Evolutionary conservation across 495 filamentous ascomycete genomes (phyloP).

Genomic region (Talaromyces ruber): DNA sequence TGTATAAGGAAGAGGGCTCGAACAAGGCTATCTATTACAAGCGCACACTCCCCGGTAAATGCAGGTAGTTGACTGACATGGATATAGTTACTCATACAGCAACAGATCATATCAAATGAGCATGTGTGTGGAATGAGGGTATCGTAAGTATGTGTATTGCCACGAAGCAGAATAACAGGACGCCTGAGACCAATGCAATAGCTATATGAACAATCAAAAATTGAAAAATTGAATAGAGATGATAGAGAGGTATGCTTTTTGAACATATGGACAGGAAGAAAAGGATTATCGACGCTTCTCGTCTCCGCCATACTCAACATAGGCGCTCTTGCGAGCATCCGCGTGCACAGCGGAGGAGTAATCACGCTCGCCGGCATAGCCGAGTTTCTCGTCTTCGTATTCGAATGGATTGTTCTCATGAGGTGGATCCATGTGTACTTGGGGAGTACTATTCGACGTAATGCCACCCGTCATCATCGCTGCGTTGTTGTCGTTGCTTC

Average conservation of each 20-base stretch:
- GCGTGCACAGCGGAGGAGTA: constrained; percentile 9
- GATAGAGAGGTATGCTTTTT: background rate
- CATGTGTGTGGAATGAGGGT: constrained; percentile 1
- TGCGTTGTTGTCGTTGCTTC: background rate
- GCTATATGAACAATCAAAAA: background rate
- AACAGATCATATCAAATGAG: constrained; percentile 5
- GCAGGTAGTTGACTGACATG: no score
- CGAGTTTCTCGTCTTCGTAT: constrained; percentile 34
- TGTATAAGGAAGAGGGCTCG: background rate
- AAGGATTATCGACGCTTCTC: constrained; percentile 18
- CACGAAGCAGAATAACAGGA: background rate
- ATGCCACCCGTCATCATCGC: constrained; percentile 1
- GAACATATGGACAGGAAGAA: background rate
- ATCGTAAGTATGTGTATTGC: background rate
- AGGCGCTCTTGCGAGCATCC: constrained; percentile 21
- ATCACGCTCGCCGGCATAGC: constrained; percentile 35
- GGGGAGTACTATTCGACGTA: background rate
- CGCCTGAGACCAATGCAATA: constrained; percentile 4
- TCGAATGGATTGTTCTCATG: constrained; percentile 2
- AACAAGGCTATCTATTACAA: background rate
- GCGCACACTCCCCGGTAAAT: background rate
- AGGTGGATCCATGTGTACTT: background rate
- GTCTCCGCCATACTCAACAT: constrained; percentile 31
- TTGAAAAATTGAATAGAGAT: constrained; percentile 3
- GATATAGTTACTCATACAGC: background rate